A percentile compares a stretch with the other conserved stretches of the same genome.
phyloP scores from a whole-genome alignment of 345 rosid genomes.

The Lepidium africanum region DNA sequence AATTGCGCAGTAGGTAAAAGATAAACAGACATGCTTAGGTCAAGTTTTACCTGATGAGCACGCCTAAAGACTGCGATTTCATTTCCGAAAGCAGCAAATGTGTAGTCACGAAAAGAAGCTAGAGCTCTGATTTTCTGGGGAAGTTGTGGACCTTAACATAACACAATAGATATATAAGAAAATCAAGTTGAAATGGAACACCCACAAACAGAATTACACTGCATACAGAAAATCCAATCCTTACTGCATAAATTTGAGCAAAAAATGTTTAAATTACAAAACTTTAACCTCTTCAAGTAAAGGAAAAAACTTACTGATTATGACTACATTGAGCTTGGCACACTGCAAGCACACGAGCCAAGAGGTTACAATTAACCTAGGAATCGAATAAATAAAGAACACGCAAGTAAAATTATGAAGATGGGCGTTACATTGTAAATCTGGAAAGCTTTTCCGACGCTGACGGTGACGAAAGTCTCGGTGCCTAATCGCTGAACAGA shows the following conservation, averaged over 20 bases:
- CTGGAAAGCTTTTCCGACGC: slow-evolving; percentile 92
- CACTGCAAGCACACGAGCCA: slow-evolving; percentile 42
- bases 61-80: slow-evolving; percentile 73
- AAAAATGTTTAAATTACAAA: background rate
- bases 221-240: background rate
- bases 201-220: background rate
- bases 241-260: background rate
- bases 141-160: slow-evolving; percentile 61
- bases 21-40: background rate
- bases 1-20: background rate
- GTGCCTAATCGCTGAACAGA: slow-evolving; percentile 85
- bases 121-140: slow-evolving; percentile 87
- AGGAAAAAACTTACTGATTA: slow-evolving; percentile 46
- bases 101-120: slow-evolving; percentile 74
- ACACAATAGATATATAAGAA: background rate
- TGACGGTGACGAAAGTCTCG: slow-evolving; percentile 84
- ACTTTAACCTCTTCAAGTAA: background rate
- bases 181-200: background rate
- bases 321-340: slow-evolving; percentile 71
- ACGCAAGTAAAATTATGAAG: background rate
- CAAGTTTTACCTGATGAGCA: slow-evolving; percentile 58
- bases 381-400: background rate
- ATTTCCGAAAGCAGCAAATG: slow-evolving; percentile 73
- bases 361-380: background rate
- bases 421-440: slow-evolving; percentile 46